phyloP scores from a whole-genome alignment of 306 rosid species.

The Inga oerstediana region DNA sequence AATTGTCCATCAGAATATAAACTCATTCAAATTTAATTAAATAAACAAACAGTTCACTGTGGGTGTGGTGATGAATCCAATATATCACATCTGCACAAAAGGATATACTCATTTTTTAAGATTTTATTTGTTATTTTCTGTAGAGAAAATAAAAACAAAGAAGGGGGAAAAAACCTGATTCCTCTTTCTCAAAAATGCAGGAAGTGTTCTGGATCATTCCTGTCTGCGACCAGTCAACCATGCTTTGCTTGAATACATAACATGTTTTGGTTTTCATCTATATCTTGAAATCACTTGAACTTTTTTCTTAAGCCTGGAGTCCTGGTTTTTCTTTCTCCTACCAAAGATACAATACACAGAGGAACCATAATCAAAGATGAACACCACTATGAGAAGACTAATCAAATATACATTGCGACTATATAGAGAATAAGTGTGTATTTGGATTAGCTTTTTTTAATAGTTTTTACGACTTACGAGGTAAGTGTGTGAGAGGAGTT shows the following conservation, averaged over 20 bases:
- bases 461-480: too few species aligned
- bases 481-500: too few species aligned
- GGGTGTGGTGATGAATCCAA: conserved; percentile 37
- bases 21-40: not conserved
- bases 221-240: conserved; percentile 13
- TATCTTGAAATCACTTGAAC: not conserved
- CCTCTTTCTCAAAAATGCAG: conserved; percentile 4
- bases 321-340: not conserved
- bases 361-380: not conserved
- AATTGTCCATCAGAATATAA: not conserved
- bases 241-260: conserved; percentile 1
- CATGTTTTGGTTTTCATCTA: conserved; percentile 6
- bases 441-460: too few species aligned
- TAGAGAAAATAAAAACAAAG: not conserved
- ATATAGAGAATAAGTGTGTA: not conserved
- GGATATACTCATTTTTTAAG: not conserved
- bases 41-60: not conserved
- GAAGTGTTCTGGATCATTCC: conserved; percentile 29
- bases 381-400: not conserved
- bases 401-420: not conserved
- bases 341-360: not conserved
- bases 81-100: conserved; percentile 14
- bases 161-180: not conserved
- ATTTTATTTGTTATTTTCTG: conserved; percentile 11
- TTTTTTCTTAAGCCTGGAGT: not conserved